These are phyloP conservation scores for Eragrostis curvula DNA, from an alignment of 176 grass and related monocot genomes.

Conservation along the genomic window DNA sequence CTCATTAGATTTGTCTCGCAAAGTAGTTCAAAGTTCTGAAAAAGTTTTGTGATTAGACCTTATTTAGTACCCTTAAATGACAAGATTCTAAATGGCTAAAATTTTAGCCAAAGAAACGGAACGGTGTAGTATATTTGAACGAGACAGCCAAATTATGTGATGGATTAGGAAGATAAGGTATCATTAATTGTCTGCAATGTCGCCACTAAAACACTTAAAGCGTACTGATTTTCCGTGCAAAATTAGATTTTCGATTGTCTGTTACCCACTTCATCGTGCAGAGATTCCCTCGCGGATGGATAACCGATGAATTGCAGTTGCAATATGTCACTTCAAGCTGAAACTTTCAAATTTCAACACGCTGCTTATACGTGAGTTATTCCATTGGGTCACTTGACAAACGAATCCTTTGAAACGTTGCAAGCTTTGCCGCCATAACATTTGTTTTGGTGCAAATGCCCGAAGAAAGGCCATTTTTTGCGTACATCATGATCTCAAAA, in stretches of 20 bases:
- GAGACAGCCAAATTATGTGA: not conserved
- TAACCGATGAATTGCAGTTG: no score
- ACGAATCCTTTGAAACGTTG: not conserved
- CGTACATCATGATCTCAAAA: no score
- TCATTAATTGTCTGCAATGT: not conserved
- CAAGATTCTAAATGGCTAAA: no score
- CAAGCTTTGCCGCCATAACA: not conserved
- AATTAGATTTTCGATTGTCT: not conserved
- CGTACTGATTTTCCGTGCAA: not conserved
- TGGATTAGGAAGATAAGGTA: not conserved
- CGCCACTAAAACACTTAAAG: not conserved
- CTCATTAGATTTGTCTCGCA: no score
- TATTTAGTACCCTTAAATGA: no score
- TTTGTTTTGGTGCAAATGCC: not conserved
- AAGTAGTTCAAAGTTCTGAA: no score
- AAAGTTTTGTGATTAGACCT: no score
- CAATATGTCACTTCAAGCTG: not conserved
- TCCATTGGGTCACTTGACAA: no score
- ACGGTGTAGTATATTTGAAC: not conserved
- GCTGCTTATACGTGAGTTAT: no score
- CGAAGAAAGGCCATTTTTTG: not conserved
- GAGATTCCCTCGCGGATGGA: not conserved
- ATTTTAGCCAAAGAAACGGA: no score
- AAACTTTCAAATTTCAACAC: not conserved
- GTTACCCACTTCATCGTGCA: not conserved